phyloP scores from a whole-genome alignment of 495 filamentous ascomycete species.

The Lichina pygmaea region DNA sequence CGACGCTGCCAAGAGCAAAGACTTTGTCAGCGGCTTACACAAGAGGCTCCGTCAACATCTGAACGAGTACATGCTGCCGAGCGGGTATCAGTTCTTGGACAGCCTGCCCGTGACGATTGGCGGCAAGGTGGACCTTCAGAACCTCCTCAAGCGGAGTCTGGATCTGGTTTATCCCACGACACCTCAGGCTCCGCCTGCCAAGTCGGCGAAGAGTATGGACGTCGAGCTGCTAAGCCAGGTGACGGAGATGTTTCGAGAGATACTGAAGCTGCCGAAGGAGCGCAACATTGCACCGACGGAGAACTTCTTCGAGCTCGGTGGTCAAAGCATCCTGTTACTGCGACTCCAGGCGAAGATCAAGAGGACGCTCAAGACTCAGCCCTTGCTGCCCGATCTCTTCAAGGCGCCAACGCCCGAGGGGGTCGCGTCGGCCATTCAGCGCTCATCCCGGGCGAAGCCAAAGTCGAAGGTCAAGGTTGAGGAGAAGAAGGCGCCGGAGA shows the following conservation, averaged over 20 bases:
- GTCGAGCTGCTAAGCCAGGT: constrained; percentile 3
- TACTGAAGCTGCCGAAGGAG: constrained; percentile 7
- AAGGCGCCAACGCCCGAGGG: constrained; percentile 11
- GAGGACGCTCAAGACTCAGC: constrained; percentile 5
- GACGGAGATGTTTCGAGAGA: constrained; percentile 4
- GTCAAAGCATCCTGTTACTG: constrained; percentile 6
- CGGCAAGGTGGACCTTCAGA: constrained; percentile 9
- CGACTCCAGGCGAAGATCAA: constrained; percentile 9
- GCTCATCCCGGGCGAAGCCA: not conserved
- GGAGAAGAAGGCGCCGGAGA: constrained; percentile 12
- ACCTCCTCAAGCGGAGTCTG: constrained; percentile 4
- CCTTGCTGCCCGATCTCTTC: constrained; percentile 13
- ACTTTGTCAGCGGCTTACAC: constrained; percentile 1
- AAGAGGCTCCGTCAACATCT: constrained; percentile 5
- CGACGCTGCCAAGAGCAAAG: too few species aligned
- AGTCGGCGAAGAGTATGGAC: not conserved
- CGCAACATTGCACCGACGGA: constrained; percentile 1
- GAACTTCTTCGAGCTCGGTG: constrained; percentile 10
- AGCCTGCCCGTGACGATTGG: constrained; percentile 8
- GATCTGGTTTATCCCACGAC: constrained; percentile 7
- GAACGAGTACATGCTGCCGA: constrained; percentile 10
- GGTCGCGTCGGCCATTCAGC: constrained; percentile 8
- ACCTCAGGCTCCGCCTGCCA: not conserved
- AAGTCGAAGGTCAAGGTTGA: constrained; percentile 2
- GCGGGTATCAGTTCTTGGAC: constrained; percentile 10